A percentile compares a stretch with the other conserved stretches of the same genome.
Conservation (phyloP, 192 early-diverging fungal genomes). For the Coemansia sp. region DNA sequence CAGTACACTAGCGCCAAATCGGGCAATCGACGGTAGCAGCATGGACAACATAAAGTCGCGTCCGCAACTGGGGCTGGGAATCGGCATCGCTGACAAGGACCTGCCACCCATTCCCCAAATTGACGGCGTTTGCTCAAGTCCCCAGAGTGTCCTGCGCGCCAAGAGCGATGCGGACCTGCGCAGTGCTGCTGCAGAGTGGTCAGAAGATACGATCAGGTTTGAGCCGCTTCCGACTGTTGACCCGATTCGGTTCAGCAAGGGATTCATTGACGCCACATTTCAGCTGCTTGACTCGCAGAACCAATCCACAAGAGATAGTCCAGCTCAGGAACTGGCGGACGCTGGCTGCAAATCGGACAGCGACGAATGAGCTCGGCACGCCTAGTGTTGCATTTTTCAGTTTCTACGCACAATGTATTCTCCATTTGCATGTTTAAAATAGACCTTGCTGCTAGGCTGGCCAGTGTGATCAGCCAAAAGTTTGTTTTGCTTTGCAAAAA, state of each 20-base stretch:
- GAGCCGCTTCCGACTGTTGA: constrained; percentile 47
- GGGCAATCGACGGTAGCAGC: neutral
- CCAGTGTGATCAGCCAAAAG: no score
- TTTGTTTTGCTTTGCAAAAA: no score
- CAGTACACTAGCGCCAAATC: neutral
- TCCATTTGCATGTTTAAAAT: no score
- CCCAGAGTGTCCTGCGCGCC: constrained; percentile 14
- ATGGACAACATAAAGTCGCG: constrained; percentile 42
- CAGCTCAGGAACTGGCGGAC: neutral
- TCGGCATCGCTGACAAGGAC: constrained; percentile 2
- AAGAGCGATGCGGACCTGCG: constrained; percentile 24
- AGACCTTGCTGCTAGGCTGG: no score
- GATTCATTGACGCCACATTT: constrained; percentile 42
- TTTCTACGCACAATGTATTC: no score
- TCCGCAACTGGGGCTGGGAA: constrained; percentile 27
- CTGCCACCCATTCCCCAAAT: neutral
- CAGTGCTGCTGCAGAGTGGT: constrained; percentile 19
- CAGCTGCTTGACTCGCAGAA: constrained; percentile 14
- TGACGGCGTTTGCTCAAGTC: constrained; percentile 3
- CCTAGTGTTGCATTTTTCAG: no score
- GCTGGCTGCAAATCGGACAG: no score
- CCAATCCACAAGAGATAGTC: neutral
- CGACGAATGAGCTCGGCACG: no score
- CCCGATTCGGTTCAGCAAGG: constrained; percentile 50
- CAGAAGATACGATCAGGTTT: constrained; percentile 12